Conservation (phyloP, 768 basidiomycete genomes). For the Lactarius sanguifluus region DNA sequence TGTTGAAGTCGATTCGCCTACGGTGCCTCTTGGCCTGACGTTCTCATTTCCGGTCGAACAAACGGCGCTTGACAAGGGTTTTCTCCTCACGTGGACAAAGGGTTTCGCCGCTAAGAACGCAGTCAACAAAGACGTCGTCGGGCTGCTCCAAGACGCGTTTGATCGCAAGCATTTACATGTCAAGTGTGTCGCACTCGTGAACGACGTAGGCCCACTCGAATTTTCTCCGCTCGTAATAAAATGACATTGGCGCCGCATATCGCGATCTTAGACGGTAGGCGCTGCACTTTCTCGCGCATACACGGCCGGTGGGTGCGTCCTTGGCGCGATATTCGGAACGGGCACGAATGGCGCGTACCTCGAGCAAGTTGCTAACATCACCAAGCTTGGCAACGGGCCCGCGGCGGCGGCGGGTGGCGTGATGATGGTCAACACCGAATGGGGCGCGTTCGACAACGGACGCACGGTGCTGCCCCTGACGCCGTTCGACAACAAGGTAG, state of each 20-base stretch:
- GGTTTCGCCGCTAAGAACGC: slow-evolving; percentile 93
- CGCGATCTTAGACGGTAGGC: slow-evolving; percentile 76
- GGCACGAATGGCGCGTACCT: slow-evolving; percentile 99
- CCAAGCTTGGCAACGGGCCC: slow-evolving; percentile 70
- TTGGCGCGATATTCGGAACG: slow-evolving; percentile 94
- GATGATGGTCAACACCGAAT: slow-evolving; percentile 98
- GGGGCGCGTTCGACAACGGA: slow-evolving; percentile 98
- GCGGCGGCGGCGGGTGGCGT: slow-evolving; percentile 60
- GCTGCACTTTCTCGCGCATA: slow-evolving; percentile 92
- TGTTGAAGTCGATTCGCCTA: slow-evolving; percentile 39
- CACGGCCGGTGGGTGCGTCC: slow-evolving; percentile 84
- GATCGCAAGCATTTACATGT: slow-evolving; percentile 91
- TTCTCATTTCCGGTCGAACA: slow-evolving; percentile 99
- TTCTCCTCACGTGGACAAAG: slow-evolving; percentile 93
- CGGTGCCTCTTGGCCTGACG: slow-evolving; percentile 79
- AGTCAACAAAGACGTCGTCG: slow-evolving; percentile 84
- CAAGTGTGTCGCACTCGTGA: slow-evolving; percentile 87
- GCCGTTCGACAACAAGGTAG: slow-evolving; percentile 87
- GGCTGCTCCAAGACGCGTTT: slow-evolving; percentile 88
- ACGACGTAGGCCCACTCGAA: slow-evolving; percentile 63
- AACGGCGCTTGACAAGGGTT: slow-evolving; percentile 86
- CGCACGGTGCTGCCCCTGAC: slow-evolving; percentile 83
- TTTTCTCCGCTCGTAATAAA: background rate
- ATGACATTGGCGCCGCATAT: background rate
- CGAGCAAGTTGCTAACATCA: slow-evolving; percentile 81